Percentiles rank a stretch among this genome's conserved stretches.
Conservation (phyloP, 108 stramenopile genomes). For the Discostella stelligeroides region DNA sequence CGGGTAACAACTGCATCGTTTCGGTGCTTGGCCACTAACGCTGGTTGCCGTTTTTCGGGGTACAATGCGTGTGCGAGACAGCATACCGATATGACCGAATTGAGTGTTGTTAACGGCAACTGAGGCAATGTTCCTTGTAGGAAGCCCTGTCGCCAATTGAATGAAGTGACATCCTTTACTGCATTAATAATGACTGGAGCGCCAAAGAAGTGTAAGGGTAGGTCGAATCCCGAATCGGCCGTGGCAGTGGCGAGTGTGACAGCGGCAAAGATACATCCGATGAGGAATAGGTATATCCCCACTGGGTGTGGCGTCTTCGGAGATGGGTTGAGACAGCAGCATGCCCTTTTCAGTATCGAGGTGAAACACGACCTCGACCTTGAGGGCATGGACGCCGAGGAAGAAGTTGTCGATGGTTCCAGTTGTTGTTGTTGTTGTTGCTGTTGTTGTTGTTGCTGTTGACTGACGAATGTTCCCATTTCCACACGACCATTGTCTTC, state of each 20-base stretch:
- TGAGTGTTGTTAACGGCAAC: constrained; percentile 81
- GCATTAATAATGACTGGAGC: constrained; percentile 60
- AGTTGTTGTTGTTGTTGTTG: constrained; percentile 15
- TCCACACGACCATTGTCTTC: constrained; percentile 17
- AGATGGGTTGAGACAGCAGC: constrained; percentile 41
- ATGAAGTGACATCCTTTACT: constrained; percentile 43
- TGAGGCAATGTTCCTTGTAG: constrained; percentile 78
- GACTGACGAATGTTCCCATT: constrained; percentile 17
- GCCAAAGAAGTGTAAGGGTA: constrained; percentile 57
- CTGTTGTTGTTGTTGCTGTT: constrained; percentile 10
- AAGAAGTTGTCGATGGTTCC: not conserved
- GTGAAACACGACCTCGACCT: not conserved
- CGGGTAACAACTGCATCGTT: constrained; percentile 61
- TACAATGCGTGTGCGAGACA: constrained; percentile 75
- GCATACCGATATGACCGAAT: constrained; percentile 77
- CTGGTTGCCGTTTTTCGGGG: constrained; percentile 56
- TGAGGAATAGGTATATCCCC: constrained; percentile 67
- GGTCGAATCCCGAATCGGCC: constrained; percentile 45
- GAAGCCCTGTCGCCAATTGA: constrained; percentile 74
- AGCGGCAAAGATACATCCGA: constrained; percentile 56
- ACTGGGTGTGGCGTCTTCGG: constrained; percentile 54
- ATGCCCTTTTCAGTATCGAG: constrained; percentile 20
- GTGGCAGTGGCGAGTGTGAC: constrained; percentile 47
- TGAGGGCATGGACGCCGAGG: not conserved
- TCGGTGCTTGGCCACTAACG: constrained; percentile 1